These are phyloP conservation scores for Darksidea phi DNA, from an alignment of 495 filamentous ascomycete species.

Conservation along the genomic window DNA sequence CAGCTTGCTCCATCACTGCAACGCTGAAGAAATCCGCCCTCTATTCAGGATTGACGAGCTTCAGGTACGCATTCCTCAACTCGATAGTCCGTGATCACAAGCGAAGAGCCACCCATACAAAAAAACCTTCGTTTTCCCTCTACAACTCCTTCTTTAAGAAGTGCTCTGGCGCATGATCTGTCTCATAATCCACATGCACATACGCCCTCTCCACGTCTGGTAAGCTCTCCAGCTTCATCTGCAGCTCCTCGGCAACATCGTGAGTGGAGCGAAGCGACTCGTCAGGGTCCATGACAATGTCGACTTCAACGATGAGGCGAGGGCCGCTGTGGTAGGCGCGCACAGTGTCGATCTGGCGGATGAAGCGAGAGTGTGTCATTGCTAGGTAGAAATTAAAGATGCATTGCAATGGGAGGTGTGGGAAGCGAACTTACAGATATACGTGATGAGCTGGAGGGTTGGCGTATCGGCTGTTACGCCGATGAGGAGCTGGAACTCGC, in stretches of 20 bases:
- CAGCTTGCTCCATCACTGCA: too few species aligned
- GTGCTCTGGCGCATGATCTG: conserved; percentile 81
- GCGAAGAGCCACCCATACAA: too few species aligned
- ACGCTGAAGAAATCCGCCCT: too few species aligned
- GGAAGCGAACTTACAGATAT: conserved; percentile 64
- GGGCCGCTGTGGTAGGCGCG: conserved; percentile 90
- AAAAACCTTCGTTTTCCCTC: neutral
- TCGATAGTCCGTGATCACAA: neutral
- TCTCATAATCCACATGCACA: conserved; percentile 97
- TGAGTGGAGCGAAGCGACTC: conserved; percentile 70
- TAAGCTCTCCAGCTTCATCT: conserved; percentile 89
- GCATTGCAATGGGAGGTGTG: neutral
- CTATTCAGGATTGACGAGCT: too few species aligned
- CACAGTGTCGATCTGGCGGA: conserved; percentile 89
- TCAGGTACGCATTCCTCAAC: too few species aligned
- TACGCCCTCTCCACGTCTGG: conserved; percentile 93
- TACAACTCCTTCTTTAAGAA: conserved; percentile 49
- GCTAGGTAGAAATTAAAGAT: conserved; percentile 41
- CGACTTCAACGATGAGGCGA: conserved; percentile 63
- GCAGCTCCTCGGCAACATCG: conserved; percentile 89
- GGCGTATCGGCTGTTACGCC: conserved; percentile 82
- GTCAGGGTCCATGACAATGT: conserved; percentile 44
- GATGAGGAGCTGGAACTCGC: conserved; percentile 86
- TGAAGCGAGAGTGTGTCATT: conserved; percentile 81
- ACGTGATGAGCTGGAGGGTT: conserved; percentile 91